Evolutionary conservation across 306 rosid genomes (phyloP).

Genomic region (Corylus americana): DNA sequence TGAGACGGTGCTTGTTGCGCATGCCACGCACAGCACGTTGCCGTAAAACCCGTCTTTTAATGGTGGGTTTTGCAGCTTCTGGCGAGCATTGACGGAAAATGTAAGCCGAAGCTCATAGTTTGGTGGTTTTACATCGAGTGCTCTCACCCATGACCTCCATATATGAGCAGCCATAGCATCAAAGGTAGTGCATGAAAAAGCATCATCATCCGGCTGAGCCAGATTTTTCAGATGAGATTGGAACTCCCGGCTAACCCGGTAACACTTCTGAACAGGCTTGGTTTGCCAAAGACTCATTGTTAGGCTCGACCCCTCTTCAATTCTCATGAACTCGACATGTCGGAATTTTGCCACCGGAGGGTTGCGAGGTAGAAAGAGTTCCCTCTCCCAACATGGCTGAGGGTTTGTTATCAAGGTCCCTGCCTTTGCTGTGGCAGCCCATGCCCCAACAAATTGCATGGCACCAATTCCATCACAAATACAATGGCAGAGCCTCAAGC

Average conservation of each 20-base stretch:
- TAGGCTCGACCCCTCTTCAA: constrained; percentile 73
- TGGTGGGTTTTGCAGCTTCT: constrained; percentile 55
- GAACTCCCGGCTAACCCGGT: constrained; percentile 61
- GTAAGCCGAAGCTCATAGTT: constrained; percentile 70
- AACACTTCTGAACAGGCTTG: constrained; percentile 75
- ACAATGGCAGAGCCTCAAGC: constrained; percentile 91
- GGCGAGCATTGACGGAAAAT: constrained; percentile 74
- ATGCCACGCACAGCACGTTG: constrained; percentile 72
- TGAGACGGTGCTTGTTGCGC: constrained; percentile 56
- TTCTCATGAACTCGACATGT: constrained; percentile 77
- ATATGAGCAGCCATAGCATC: constrained; percentile 89
- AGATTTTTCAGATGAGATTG: constrained; percentile 52
- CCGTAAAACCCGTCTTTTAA: constrained; percentile 82
- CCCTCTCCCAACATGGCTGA: constrained; percentile 73
- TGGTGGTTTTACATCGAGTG: constrained; percentile 71
- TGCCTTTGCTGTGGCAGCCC: constrained; percentile 76
- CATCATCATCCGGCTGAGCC: constrained; percentile 50
- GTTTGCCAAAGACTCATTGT: constrained; percentile 61
- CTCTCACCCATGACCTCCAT: constrained; percentile 93
- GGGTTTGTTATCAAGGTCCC: constrained; percentile 54
- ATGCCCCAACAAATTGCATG: constrained; percentile 76
- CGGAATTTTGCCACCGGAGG: constrained; percentile 69
- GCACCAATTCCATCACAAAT: constrained; percentile 94
- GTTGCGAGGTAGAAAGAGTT: constrained; percentile 57
- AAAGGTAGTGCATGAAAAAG: constrained; percentile 57